Evolutionary conservation across 495 filamentous ascomycete genomes (phyloP), one percentile per base, ranked within the genome.

Genomic region (Trypethelium eluteriae): DNA sequence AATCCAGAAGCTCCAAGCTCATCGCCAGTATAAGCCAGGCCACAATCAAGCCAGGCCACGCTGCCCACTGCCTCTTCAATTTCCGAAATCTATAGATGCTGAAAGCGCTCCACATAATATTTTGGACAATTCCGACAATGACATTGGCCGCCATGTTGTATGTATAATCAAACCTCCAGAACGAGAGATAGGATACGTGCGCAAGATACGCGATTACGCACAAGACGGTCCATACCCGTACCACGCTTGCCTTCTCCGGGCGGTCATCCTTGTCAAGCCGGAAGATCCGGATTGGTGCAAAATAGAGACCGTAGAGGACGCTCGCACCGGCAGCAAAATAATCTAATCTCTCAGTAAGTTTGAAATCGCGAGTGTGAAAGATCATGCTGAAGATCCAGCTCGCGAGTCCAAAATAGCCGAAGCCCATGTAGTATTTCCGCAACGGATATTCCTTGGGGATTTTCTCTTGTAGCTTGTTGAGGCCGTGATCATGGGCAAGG

Each of bases 131-230:
- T 0, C 94, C 94, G 35, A 89, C 83, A 12, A 84, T 86, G 36
- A 98, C 90, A 71, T 97, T 98, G 18, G 92, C 95, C 2, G 86
- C 84, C 93, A 98, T 98, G 71, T 98, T 98, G 78, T 98, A 98
- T 2, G 86, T 87, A 73, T 98, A 98, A 74, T 97, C 89, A 91
- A 94, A 98, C 38, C 81, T 81, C 83, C 90, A 88, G 68, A 91
- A 84, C 71, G 84, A 90, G 59, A 98, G 82, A 75, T 96, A 98
- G 66, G 80, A 83, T 63, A 95, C 88, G 73, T 98, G 94, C 38
- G 83, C 78, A 14, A 80, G 78, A 76, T 94, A 98, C 47, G 96
- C 76, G 2, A 77, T 63, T 35, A 86, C 73, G 72, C 94, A 98
- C 9, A 88, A 67, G 2, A 78, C 73, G 3, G 90, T 92, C 94